Evolutionary conservation across 495 filamentous ascomycete genomes (phyloP), one percentile per base, ranked within the genome.

Genomic region (Podospora pseudocomata): DNA sequence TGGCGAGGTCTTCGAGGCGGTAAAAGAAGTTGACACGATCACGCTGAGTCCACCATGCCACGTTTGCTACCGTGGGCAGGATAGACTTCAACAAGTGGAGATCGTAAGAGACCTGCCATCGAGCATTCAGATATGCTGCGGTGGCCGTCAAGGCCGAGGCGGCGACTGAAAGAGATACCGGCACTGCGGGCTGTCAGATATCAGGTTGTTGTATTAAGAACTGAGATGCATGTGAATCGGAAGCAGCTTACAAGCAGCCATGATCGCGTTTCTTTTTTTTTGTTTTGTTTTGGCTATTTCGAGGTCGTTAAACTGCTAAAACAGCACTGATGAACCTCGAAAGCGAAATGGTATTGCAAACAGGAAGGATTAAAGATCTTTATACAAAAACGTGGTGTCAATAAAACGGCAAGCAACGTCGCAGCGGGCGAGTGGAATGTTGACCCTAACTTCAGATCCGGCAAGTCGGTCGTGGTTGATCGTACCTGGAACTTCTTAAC

Each of bases 101-200:
- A 76, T 97, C 94, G 76, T 93, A 87, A 67, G 78, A 86, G 39
- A 96, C 67, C 3, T 85, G 84, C 68, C 81, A 85, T 77, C 85
- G 87, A 6, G 90, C 95, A 74, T 97, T 93, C 63, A 96, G 78
- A 76, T 97, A 99, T 28, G 92, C 91, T 32, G 90, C 83, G 0
- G 84, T 83, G 5, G 90, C 89, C 19, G 87, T 86, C 32, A 87
- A 84, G 26, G 88, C 90, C 23, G 93, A 90, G 30, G 85, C 77
- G 15, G 87, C 82, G 58, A 93, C 65, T 20, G 86, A 76, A 13
- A 84, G 71, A 27, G 73, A 64, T 19, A 69, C 70, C 72, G 60
- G 15, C 13, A 49, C 39, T 49, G 39, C 7, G 2, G 39, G 13
- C 7, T 13, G 39, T 49, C 39, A 49, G 39, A 16, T 11, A 49